Conservation (phyloP, 768 basidiomycete species). For the Wakefieldia striispora region DNA sequence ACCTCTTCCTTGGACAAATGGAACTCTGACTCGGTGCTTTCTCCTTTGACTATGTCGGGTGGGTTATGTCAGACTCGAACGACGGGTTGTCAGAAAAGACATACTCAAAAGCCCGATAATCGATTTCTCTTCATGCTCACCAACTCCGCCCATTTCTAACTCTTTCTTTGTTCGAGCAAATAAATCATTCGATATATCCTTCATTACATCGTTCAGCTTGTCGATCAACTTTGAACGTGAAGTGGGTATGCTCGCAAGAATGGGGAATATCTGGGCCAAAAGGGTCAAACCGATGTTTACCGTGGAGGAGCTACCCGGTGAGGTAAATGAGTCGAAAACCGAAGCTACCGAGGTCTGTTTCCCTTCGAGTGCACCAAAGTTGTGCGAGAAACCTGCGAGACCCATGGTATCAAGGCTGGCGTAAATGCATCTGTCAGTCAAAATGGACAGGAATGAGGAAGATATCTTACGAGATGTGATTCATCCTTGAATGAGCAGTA, state of each 20-base stretch:
- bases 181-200: slow-evolving; percentile 39
- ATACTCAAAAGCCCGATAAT: slow-evolving; percentile 27
- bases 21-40: slow-evolving; percentile 23
- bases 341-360: slow-evolving; percentile 40
- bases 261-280: slow-evolving; percentile 37
- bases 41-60: slow-evolving; percentile 39
- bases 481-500: slow-evolving; percentile 26
- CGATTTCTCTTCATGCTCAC: slow-evolving; percentile 24
- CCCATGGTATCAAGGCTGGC: slow-evolving; percentile 55
- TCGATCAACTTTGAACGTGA: slow-evolving; percentile 26
- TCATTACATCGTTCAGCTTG: slow-evolving; percentile 36
- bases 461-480: slow-evolving; percentile 30
- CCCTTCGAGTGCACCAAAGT: slow-evolving; percentile 55
- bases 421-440: background rate
- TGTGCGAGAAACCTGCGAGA: slow-evolving; percentile 59
- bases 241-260: slow-evolving; percentile 38
- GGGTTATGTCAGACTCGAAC: background rate
- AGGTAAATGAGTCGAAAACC: slow-evolving; percentile 37
- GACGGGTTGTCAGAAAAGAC: slow-evolving; percentile 13
- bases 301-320: slow-evolving; percentile 18
- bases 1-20: slow-evolving; percentile 30
- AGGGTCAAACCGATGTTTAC: slow-evolving; percentile 34
- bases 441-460: background rate
- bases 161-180: slow-evolving; percentile 37
- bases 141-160: slow-evolving; percentile 21